A percentile compares a stretch with the other conserved stretches of the same genome.
Evolutionary conservation across 2,329 filamentous ascomycete genomes (phyloP).

Genomic region (Lasiodiplodia sp.): DNA sequence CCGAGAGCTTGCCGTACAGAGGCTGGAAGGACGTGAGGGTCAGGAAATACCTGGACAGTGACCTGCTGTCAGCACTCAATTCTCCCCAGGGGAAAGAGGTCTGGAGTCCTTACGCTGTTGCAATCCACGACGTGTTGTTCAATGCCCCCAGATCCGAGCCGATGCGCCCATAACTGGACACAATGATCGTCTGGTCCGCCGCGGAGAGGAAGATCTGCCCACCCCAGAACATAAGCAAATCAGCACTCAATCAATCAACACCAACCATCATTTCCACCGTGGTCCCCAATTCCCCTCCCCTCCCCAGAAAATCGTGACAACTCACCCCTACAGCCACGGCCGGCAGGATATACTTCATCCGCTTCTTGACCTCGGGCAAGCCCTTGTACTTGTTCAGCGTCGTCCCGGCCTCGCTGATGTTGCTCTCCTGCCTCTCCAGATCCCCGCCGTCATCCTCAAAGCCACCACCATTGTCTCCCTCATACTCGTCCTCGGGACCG

Average conservation of each 20-base stretch:
- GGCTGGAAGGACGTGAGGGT: conserved; percentile 79
- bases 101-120: conserved; percentile 56
- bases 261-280: neutral
- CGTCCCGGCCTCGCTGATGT: conserved; percentile 35
- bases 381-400: conserved; percentile 50
- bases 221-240: conserved; percentile 21
- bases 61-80: neutral
- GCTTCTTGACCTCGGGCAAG: conserved; percentile 57
- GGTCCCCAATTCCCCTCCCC: neutral
- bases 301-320: conserved; percentile 11
- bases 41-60: conserved; percentile 66
- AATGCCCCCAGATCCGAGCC: conserved; percentile 77
- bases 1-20: conserved; percentile 73
- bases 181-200: conserved; percentile 77
- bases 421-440: conserved; percentile 45
- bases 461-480: conserved; percentile 26
- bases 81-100: neutral
- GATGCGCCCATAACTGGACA: conserved; percentile 80
- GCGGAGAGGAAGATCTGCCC: conserved; percentile 73
- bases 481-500: conserved; percentile 34
- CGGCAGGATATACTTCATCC: conserved; percentile 65
- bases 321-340: conserved; percentile 68
- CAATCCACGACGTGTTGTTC: conserved; percentile 79
- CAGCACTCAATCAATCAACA: conserved; percentile 6
- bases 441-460: conserved; percentile 38